Percentiles rank a stretch among this genome's conserved stretches.
phyloP scores from a whole-genome alignment of 805 yeast genomes.

The Candida taoyuanica region DNA sequence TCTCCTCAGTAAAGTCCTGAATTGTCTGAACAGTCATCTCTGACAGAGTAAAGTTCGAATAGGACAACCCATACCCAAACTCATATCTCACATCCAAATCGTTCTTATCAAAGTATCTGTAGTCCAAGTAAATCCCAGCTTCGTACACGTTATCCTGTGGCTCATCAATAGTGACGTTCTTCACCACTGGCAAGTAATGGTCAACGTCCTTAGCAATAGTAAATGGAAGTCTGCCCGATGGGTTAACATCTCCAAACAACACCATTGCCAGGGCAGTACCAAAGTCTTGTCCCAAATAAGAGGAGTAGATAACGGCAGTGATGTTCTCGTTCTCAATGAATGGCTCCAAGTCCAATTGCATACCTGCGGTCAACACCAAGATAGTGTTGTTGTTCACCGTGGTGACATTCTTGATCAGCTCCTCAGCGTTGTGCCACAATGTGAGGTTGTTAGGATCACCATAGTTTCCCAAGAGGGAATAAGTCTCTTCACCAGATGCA shows the following conservation, averaged over 20 bases:
- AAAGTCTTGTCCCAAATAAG: constrained; percentile 48
- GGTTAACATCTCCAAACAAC: constrained; percentile 50
- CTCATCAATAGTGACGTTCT: constrained; percentile 27
- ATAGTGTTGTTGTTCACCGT: constrained; percentile 45
- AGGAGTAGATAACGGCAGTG: constrained; percentile 47
- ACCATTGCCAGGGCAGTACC: constrained; percentile 54
- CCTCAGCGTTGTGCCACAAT: constrained; percentile 52
- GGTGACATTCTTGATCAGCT: constrained; percentile 42
- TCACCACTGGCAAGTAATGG: constrained; percentile 41
- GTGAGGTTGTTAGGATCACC: constrained; percentile 52
- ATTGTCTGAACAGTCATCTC: constrained; percentile 34
- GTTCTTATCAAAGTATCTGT: constrained; percentile 49
- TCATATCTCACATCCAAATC: constrained; percentile 50
- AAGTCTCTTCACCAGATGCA: constrained; percentile 52
- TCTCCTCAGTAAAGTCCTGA: constrained; percentile 35
- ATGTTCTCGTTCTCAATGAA: constrained; percentile 51
- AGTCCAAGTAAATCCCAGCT: constrained; percentile 41
- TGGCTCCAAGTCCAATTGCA: constrained; percentile 50
- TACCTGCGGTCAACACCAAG: constrained; percentile 50
- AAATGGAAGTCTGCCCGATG: constrained; percentile 56
- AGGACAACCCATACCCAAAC: constrained; percentile 57
- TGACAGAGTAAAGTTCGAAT: constrained; percentile 35
- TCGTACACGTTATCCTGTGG: constrained; percentile 27
- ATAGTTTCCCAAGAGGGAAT: constrained; percentile 45
- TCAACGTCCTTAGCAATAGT: constrained; percentile 47